These are phyloP conservation scores for Globisporangium acanthophoron DNA, from an alignment of 352 stramenopile species.

Conservation along the genomic window DNA sequence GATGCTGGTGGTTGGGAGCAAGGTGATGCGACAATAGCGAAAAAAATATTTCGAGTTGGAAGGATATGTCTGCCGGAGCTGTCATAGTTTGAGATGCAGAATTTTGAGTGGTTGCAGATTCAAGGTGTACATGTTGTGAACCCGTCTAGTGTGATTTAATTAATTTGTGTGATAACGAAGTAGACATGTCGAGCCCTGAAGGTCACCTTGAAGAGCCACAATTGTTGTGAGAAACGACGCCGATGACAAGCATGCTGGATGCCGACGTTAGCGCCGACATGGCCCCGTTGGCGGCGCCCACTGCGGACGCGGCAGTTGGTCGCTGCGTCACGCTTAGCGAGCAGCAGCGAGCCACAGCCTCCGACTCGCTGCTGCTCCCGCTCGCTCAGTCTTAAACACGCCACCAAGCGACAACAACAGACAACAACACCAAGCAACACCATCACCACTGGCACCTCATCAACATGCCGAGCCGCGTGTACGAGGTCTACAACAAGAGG, in stretches of 20 bases:
- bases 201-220: no score
- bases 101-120: no score
- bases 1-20: not conserved
- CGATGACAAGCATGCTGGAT: not conserved
- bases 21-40: not conserved
- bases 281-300: not conserved
- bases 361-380: no score
- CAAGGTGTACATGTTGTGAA: no score
- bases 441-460: not conserved
- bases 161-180: no score
- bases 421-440: not conserved
- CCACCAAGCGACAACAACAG: not conserved
- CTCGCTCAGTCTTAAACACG: conserved; percentile 4
- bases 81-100: no score
- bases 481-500: conserved; percentile 11
- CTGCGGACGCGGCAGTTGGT: not conserved
- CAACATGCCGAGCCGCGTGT: conserved; percentile 14
- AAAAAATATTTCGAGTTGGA: not conserved
- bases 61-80: no score
- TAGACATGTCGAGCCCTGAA: no score
- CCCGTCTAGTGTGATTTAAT: no score
- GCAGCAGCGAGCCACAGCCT: no score
- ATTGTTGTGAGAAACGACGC: not conserved
- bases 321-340: not conserved
- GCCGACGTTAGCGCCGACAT: not conserved